phyloP scores from a whole-genome alignment of 331 rosid species.

The Quercus phellos region DNA sequence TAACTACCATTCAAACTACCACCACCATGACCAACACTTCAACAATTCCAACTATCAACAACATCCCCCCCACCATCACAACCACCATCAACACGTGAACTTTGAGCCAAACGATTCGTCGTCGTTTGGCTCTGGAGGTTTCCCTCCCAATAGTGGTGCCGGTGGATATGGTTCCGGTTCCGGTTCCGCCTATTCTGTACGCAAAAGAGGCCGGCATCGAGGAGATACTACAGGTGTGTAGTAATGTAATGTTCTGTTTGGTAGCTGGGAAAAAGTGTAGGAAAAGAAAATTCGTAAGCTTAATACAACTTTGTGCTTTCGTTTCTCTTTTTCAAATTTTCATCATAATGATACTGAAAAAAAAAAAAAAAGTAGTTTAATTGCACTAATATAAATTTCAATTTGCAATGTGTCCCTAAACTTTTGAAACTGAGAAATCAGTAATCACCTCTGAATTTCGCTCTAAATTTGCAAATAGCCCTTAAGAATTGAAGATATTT shows the following conservation, averaged over 20 bases:
- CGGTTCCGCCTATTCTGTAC: slow-evolving; percentile 34
- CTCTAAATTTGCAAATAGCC: too few relatives aligned
- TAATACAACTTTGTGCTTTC: not conserved
- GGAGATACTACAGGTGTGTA: slow-evolving; percentile 41
- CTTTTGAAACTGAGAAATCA: too few relatives aligned
- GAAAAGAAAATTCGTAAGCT: not conserved
- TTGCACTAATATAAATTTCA: too few relatives aligned
- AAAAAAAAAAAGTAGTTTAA: not conserved
- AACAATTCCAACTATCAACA: slow-evolving; percentile 18
- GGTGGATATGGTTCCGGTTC: slow-evolving; percentile 36
- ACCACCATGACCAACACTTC: slow-evolving; percentile 30
- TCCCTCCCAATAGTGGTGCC: not conserved
- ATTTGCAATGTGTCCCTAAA: too few relatives aligned
- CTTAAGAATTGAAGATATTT: too few relatives aligned
- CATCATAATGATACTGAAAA: not conserved
- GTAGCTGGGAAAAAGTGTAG: not conserved
- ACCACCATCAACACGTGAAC: slow-evolving; percentile 24
- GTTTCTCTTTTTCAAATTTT: not conserved
- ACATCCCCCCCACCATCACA: slow-evolving; percentile 12
- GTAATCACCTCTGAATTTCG: too few relatives aligned
- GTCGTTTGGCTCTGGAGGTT: not conserved
- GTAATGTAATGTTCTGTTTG: not conserved
- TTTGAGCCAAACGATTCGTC: slow-evolving; percentile 7
- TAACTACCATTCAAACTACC: slow-evolving; percentile 10
- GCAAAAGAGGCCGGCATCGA: slow-evolving; percentile 61